Evolutionary conservation across 2,329 filamentous ascomycete species (phyloP).

Genomic region (Aspergillus ibericus): DNA sequence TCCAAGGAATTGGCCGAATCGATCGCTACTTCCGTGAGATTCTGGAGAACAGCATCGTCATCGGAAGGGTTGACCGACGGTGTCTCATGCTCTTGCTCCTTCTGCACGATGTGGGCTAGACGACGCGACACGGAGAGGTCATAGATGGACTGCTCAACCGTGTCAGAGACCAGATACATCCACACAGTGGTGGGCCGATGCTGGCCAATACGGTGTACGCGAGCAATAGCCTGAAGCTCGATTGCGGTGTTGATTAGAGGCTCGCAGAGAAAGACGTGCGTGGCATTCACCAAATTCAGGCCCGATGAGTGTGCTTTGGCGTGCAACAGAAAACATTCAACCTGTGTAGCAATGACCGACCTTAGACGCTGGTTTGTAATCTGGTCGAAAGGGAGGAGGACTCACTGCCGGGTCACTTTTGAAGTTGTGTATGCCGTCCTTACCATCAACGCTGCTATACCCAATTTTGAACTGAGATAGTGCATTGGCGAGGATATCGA

Average conservation of each 20-base stretch:
- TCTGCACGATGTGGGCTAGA: slow-evolving; percentile 69
- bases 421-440: slow-evolving; percentile 72
- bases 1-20: slow-evolving; percentile 85
- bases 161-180: slow-evolving; percentile 89
- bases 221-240: slow-evolving; percentile 90
- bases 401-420: slow-evolving; percentile 64
- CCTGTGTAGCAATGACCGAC: slow-evolving; percentile 24
- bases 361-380: slow-evolving; percentile 18
- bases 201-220: slow-evolving; percentile 93
- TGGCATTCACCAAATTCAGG: slow-evolving; percentile 88
- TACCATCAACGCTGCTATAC: slow-evolving; percentile 67
- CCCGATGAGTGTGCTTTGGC: slow-evolving; percentile 86
- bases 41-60: slow-evolving; percentile 24
- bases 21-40: slow-evolving; percentile 60
- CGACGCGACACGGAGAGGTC: slow-evolving; percentile 78
- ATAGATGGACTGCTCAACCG: slow-evolving; percentile 90
- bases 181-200: slow-evolving; percentile 85
- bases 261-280: slow-evolving; percentile 91
- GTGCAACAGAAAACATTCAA: slow-evolving; percentile 86
- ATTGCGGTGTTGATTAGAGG: slow-evolving; percentile 90
- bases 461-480: slow-evolving; percentile 72
- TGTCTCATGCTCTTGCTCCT: slow-evolving; percentile 35
- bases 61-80: neutral
- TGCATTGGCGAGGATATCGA: slow-evolving; percentile 70
- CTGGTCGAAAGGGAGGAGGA: neutral